Evolutionary conservation across 2,329 filamentous ascomycete genomes (phyloP).

Genomic region (Clonostachys sp.): DNA sequence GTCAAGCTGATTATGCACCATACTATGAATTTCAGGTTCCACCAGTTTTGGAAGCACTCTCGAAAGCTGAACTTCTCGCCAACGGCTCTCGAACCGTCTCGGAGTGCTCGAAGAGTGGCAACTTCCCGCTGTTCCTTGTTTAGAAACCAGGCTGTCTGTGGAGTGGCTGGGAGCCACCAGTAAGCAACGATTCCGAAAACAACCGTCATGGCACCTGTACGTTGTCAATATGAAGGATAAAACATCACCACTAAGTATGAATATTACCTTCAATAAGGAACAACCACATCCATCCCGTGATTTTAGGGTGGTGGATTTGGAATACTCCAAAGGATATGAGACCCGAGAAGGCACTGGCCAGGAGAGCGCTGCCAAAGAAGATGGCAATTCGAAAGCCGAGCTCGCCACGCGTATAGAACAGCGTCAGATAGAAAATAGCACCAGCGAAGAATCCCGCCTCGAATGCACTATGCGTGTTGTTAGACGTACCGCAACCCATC

Average conservation of each 20-base stretch:
- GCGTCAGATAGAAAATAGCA: constrained; percentile 1
- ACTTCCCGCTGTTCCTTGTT: constrained; percentile 26
- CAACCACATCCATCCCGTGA: background rate
- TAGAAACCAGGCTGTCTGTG: constrained; percentile 32
- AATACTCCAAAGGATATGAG: constrained; percentile 30
- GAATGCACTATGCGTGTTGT: constrained; percentile 10
- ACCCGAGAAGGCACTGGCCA: constrained; percentile 62
- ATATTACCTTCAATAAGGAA: background rate
- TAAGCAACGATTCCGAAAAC: constrained; percentile 15
- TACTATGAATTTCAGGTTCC: constrained; percentile 23
- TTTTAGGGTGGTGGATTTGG: background rate
- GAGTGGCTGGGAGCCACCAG: constrained; percentile 38
- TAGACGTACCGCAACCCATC: too few relatives aligned
- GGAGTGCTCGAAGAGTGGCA: constrained; percentile 29
- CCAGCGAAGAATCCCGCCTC: constrained; percentile 30
- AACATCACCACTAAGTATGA: too few relatives aligned
- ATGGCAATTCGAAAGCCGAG: constrained; percentile 51
- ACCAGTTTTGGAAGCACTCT: constrained; percentile 35
- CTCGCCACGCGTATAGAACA: constrained; percentile 42
- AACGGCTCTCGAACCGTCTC: constrained; percentile 32
- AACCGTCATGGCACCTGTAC: constrained; percentile 5
- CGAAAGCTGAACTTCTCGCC: constrained; percentile 27
- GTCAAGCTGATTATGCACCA: constrained; percentile 41
- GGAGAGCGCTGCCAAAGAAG: constrained; percentile 50
- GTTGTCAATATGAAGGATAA: too few relatives aligned